Conservation (phyloP, 768 basidiomycete genomes). For the Pulveroboletus frians region DNA sequence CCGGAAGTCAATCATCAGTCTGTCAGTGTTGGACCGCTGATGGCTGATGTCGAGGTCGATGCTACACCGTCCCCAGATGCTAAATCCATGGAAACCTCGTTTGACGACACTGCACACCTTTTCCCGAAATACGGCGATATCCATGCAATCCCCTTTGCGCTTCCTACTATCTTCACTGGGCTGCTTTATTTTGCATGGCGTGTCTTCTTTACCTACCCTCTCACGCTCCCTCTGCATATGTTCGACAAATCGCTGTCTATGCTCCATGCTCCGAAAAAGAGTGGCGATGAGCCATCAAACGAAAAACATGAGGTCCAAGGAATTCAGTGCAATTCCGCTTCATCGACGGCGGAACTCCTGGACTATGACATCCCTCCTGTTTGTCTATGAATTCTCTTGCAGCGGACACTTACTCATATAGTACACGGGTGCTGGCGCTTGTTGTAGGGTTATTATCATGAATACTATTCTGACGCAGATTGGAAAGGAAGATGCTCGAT, state of each 20-base stretch:
- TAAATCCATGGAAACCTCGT: conserved; percentile 19
- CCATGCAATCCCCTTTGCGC: conserved; percentile 28
- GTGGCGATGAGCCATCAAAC: conserved; percentile 24
- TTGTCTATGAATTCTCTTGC: conserved; percentile 44
- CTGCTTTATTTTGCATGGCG: conserved; percentile 47
- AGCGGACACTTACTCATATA: conserved; percentile 37
- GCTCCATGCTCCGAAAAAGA: conserved; percentile 28
- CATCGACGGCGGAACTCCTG: conserved; percentile 26
- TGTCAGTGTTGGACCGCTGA: conserved; percentile 25
- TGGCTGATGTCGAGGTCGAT: conserved; percentile 32
- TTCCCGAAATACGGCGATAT: conserved; percentile 23
- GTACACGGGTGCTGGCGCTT: conserved; percentile 43
- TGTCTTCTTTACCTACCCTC: conserved; percentile 44
- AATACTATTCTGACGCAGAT: conserved; percentile 33
- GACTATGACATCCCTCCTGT: conserved; percentile 39
- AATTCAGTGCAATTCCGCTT: conserved; percentile 19
- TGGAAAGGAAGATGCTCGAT: conserved; percentile 25
- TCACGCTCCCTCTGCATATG: conserved; percentile 44
- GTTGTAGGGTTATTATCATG: conserved; percentile 40
- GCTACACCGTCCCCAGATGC: conserved; percentile 23
- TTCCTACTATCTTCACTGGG: conserved; percentile 29
- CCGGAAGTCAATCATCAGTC: conserved; percentile 36
- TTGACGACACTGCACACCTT: conserved; percentile 20
- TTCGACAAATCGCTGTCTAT: conserved; percentile 34
- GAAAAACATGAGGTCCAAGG: conserved; percentile 30